Evolutionary conservation across 2,329 filamentous ascomycete genomes (phyloP), one percentile per base, ranked within the genome.

Genomic region (Microascus cirrosus): DNA sequence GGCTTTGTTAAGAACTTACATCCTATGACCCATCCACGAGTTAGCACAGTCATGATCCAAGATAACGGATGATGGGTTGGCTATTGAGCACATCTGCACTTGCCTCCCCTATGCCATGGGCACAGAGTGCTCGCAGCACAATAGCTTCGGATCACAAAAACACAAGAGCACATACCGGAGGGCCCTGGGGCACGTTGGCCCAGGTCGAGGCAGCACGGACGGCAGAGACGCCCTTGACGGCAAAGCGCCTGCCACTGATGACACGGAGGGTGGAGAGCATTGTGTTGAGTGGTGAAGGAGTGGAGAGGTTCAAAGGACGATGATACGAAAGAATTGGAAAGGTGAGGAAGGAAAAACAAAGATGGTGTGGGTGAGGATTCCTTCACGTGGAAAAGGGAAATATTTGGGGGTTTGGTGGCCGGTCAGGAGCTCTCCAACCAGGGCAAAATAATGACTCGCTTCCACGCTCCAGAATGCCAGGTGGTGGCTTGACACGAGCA

Each of bases 181-280:
- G 93, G 63, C 93, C 93, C 77, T 96, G 90, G 65, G 90, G 87
- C 58, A 97, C 90, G 68, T 89, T 87, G 69, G 89, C 84, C 92
- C 93, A 97, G 65, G 88, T 89, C 61, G 91, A 96, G 66, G 85
- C 70, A 63, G 85, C 72, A 62, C 79, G 82, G 58, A 73, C 64
- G 64, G 74, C 65, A 61, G 72, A 67, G 52, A 72, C 69, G 61
- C 70, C 68, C 61, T 72, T 73, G 62, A 71, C 66, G 61, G 69
- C 70, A 53, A 63, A 65, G 35, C 56, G 55, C 42, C 65, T 77
- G 73, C 64, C 73, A 70, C 60, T 73, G 73, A 63, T 75, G 64
- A 69, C 76, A 72, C 63, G 76, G 65, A 58, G 35, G 22, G 77
- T 69, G 54, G 77, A 74, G 62, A 80, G 70, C 77, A 80, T 81